Percentiles rank a stretch among this genome's conserved stretches.
phyloP scores from a whole-genome alignment of 768 basidiomycete genomes.

The Melanogaster broomeanus region DNA sequence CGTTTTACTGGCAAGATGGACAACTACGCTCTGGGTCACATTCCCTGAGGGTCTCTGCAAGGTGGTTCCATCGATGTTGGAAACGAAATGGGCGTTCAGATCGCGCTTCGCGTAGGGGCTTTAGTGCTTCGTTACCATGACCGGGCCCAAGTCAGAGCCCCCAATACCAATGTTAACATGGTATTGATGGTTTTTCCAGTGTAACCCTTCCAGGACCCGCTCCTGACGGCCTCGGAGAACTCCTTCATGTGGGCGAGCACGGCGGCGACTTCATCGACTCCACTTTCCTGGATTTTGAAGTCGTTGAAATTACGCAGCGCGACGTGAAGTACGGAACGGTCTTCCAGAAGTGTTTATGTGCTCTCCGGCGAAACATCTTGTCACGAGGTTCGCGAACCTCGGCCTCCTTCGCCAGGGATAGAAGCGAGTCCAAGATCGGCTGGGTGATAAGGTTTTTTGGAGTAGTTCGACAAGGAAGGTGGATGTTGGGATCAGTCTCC shows the following conservation, averaged over 20 bases:
- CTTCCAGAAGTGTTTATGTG: conserved; percentile 99
- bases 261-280: conserved; percentile 76
- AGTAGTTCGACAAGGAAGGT: conserved; percentile 94
- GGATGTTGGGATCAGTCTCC: conserved; percentile 58
- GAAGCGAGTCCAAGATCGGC: conserved; percentile 75
- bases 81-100: conserved; percentile 85
- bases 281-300: conserved; percentile 78
- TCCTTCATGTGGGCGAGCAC: conserved; percentile 91
- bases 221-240: conserved; percentile 84
- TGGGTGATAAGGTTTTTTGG: conserved; percentile 94
- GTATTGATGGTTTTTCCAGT: conserved; percentile 93
- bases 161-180: conserved; percentile 98
- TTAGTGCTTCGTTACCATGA: conserved; percentile 99
- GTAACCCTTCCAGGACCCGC: conserved; percentile 94
- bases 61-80: conserved; percentile 99
- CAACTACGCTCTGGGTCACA: conserved; percentile 88
- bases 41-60: conserved; percentile 80
- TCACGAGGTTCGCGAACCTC: conserved; percentile 82
- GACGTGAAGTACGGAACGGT: conserved; percentile 93
- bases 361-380: conserved; percentile 91
- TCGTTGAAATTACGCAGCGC: conserved; percentile 83
- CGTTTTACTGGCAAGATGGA: conserved; percentile 99
- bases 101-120: conserved; percentile 89
- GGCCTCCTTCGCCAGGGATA: conserved; percentile 86
- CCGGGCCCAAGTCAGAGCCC: conserved; percentile 95